A percentile compares a stretch with the other conserved stretches of the same genome.
Conservation (phyloP, 305 asterid species). For the Salvia sclarea region DNA sequence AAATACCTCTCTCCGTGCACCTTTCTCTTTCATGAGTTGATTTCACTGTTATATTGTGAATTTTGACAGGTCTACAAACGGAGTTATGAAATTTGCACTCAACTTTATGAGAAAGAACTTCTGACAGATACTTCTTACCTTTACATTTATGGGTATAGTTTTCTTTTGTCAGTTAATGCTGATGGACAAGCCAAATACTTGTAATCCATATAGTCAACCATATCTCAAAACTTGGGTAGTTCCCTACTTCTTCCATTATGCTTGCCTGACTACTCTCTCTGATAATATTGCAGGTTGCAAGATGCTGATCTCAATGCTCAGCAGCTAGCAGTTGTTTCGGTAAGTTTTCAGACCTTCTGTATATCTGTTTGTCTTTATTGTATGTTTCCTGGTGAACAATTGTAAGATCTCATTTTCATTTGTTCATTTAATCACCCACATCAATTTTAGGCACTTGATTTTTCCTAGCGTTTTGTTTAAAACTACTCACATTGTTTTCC, state of each 20-base stretch:
- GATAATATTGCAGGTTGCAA: constrained; percentile 60
- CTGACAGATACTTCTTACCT: constrained; percentile 84
- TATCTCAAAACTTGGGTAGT: constrained; percentile 23
- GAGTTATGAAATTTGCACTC: constrained; percentile 83
- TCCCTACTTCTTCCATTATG: constrained; percentile 10
- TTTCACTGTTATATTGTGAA: constrained; percentile 16
- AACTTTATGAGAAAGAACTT: constrained; percentile 92
- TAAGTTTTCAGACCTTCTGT: constrained; percentile 42
- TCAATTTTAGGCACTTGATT: constrained; percentile 3
- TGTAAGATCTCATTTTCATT: constrained; percentile 11
- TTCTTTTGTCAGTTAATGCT: constrained; percentile 28
- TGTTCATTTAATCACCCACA: not conserved
- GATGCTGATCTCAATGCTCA: constrained; percentile 75
- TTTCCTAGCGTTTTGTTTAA: constrained; percentile 23
- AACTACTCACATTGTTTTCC: constrained; percentile 2
- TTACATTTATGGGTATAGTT: constrained; percentile 78
- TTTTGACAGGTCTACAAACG: constrained; percentile 83
- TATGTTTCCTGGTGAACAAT: not conserved
- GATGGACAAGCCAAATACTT: constrained; percentile 10
- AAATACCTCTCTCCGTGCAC: not conserved
- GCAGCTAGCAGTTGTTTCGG: constrained; percentile 97
- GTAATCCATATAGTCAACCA: constrained; percentile 9
- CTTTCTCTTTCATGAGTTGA: constrained; percentile 22
- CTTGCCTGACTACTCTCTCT: constrained; percentile 25
- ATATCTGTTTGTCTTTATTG: constrained; percentile 15